A percentile compares a stretch with the other conserved stretches of the same genome.
Conservation (phyloP, 768 basidiomycete species). For the Auriculariales sp. region DNA sequence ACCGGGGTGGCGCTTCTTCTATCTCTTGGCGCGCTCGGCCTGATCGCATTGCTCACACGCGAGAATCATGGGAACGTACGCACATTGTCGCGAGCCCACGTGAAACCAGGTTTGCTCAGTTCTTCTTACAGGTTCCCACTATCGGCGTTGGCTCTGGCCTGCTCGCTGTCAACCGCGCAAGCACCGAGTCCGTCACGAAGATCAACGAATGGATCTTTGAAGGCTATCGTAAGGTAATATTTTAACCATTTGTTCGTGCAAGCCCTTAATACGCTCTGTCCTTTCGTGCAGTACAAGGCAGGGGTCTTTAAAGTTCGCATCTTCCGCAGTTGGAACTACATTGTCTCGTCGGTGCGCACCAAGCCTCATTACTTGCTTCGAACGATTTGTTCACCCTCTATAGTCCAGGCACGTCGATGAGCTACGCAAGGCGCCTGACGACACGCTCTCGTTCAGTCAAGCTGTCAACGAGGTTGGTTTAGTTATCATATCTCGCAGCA, state of each 20-base stretch:
- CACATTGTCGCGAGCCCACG: no score
- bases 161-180: background rate
- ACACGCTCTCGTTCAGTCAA: conserved; percentile 20
- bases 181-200: background rate
- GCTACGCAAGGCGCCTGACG: conserved; percentile 27
- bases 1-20: no score
- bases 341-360: conserved; percentile 14
- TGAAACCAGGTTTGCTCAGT: no score
- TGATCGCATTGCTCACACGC: no score
- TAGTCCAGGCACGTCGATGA: conserved; percentile 28
- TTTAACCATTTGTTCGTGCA: background rate
- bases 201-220: conserved; percentile 10
- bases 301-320: conserved; percentile 28
- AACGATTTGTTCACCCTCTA: background rate
- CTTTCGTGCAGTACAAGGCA: conserved; percentile 9
- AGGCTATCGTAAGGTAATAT: conserved; percentile 17
- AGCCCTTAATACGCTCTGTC: background rate
- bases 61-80: no score
- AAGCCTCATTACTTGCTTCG: background rate
- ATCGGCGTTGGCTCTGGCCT: background rate
- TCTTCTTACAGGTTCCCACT: background rate
- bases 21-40: no score
- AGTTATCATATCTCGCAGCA: background rate
- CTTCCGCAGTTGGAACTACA: conserved; percentile 27
- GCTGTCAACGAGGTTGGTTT: conserved; percentile 19